Percentiles rank a stretch among this genome's conserved stretches.
These are phyloP conservation scores for Lithospermum erythrorhizon DNA, from an alignment of 257 asterid genomes.

Conservation along the genomic window DNA sequence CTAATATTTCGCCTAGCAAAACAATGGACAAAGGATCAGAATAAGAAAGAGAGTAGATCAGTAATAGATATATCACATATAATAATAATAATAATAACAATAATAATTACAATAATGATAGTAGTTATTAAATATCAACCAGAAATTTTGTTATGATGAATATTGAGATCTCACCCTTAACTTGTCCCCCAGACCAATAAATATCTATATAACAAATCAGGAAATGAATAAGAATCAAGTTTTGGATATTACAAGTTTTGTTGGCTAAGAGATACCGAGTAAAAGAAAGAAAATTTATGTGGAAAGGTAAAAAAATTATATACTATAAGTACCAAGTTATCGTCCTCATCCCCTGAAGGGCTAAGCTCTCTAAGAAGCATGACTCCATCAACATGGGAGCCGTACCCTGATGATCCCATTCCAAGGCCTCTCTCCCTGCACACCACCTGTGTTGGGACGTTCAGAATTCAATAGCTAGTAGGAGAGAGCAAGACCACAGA, in stretches of 20 bases:
- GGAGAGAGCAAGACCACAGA: neutral
- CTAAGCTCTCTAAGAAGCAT: slow-evolving; percentile 38
- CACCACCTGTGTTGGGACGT: slow-evolving; percentile 48
- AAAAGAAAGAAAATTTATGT: neutral
- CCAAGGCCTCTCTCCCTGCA: slow-evolving; percentile 98
- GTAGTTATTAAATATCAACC: too few relatives aligned
- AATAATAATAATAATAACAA: too few relatives aligned
- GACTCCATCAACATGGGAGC: slow-evolving; percentile 36
- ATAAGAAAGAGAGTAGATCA: too few relatives aligned
- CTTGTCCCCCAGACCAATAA: neutral
- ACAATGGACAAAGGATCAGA: too few relatives aligned
- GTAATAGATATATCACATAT: too few relatives aligned
- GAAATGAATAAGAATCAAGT: neutral
- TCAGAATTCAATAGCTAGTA: neutral
- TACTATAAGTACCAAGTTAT: slow-evolving; percentile 31
- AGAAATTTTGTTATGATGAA: neutral
- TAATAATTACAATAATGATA: too few relatives aligned
- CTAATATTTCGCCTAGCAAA: too few relatives aligned
- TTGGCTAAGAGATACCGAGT: neutral
- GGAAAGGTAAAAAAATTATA: neutral
- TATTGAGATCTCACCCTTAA: neutral
- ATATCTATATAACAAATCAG: neutral
- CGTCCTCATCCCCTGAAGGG: slow-evolving; percentile 40
- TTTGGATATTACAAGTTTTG: neutral
- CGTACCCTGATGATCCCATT: slow-evolving; percentile 53